Evolutionary conservation across 2,329 filamentous ascomycete species (phyloP).

Genomic region (Zymoseptoria passerinii): DNA sequence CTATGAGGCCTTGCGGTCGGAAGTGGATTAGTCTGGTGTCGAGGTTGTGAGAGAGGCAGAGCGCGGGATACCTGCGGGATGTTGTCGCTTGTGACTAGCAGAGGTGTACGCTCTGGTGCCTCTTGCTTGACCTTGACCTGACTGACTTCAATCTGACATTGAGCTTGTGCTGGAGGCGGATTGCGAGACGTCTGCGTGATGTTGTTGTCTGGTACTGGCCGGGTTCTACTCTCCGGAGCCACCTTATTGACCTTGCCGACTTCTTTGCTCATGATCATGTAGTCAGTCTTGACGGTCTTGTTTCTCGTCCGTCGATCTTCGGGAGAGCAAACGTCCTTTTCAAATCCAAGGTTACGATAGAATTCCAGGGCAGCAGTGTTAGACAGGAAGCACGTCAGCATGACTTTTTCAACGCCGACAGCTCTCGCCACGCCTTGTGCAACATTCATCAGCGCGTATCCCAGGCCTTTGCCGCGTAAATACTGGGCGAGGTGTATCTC

Average conservation of each 20-base stretch:
- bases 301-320: constrained; percentile 41
- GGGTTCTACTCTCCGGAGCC: background rate
- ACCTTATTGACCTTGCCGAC: background rate
- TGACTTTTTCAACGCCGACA: constrained; percentile 55
- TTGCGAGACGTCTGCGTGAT: background rate
- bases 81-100: background rate
- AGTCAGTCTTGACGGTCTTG: constrained; percentile 42
- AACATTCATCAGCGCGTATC: constrained; percentile 50
- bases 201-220: background rate
- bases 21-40: background rate
- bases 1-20: background rate
- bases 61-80: background rate
- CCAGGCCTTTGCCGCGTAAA: constrained; percentile 56
- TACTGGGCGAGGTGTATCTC: constrained; percentile 60
- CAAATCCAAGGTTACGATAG: constrained; percentile 53
- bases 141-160: background rate
- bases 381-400: constrained; percentile 63
- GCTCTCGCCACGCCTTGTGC: constrained; percentile 47
- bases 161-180: background rate
- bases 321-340: constrained; percentile 46
- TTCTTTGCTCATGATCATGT: constrained; percentile 46
- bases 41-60: background rate
- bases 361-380: constrained; percentile 53
- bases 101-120: background rate
- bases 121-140: background rate